Conservation (phyloP, 73 alveolate species). For the Paramecium caudatum region DNA sequence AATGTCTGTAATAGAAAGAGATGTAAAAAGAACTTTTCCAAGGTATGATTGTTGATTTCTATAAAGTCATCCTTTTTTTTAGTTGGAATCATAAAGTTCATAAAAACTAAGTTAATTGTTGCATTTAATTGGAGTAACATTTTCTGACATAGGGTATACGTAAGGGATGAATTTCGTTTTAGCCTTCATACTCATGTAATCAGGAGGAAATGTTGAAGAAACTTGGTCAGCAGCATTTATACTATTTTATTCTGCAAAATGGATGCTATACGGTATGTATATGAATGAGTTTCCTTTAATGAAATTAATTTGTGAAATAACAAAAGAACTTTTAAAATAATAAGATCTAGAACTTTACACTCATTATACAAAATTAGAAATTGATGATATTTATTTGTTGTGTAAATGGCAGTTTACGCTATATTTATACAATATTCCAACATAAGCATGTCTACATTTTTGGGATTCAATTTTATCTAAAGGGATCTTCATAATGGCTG, state of each 20-base stretch:
- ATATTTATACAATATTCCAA: constrained; percentile 36
- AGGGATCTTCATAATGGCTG: constrained; percentile 34
- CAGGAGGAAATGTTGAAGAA: constrained; percentile 42
- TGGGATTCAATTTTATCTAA: constrained; percentile 46
- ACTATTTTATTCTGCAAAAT: constrained; percentile 16
- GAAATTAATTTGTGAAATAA: not conserved
- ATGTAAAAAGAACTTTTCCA: constrained; percentile 62
- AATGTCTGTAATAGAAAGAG: constrained; percentile 17
- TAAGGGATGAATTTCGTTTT: constrained; percentile 54
- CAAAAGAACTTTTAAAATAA: constrained; percentile 32
- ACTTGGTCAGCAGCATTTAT: constrained; percentile 51
- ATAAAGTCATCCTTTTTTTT: constrained; percentile 50
- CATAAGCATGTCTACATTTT: not conserved
- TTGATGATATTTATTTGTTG: constrained; percentile 29
- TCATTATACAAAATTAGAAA: not conserved
- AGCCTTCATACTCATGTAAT: constrained; percentile 52
- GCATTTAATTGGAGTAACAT: not conserved
- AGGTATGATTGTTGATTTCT: not conserved
- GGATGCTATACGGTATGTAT: constrained; percentile 57
- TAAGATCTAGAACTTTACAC: constrained; percentile 21
- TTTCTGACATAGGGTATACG: constrained; percentile 12
- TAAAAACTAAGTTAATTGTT: constrained; percentile 9
- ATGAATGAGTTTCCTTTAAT: constrained; percentile 51
- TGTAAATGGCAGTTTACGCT: constrained; percentile 56
- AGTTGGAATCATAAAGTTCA: not conserved